A percentile compares a stretch with the other conserved stretches of the same genome.
Evolutionary conservation across 1,284 basidiomycete genomes (phyloP).

Genomic region (Trametes pubescens): DNA sequence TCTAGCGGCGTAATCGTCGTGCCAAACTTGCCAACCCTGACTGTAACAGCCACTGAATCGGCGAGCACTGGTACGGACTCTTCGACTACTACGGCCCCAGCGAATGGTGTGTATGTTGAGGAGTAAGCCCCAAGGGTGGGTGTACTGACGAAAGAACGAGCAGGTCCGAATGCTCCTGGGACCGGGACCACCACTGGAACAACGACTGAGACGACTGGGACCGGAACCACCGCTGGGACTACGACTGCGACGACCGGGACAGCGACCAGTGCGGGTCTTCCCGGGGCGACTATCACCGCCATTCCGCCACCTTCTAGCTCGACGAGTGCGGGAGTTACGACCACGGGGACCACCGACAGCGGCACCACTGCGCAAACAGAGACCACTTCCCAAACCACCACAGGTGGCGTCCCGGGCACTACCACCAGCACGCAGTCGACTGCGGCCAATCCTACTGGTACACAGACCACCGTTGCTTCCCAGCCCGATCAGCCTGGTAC

Average conservation of each 20-base stretch:
- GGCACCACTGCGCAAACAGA: background rate
- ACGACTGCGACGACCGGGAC: background rate
- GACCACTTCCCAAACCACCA: background rate
- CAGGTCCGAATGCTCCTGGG: background rate
- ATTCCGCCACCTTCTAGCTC: background rate
- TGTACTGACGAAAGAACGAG: background rate
- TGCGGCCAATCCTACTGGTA: background rate
- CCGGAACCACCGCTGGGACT: background rate
- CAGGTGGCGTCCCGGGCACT: background rate
- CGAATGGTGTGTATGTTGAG: background rate
- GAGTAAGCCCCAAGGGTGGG: no score
- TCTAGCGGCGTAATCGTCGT: background rate
- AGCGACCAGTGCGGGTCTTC: background rate
- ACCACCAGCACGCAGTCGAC: background rate
- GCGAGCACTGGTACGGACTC: background rate
- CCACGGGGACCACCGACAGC: background rate
- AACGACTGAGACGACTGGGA: background rate
- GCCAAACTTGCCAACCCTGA: slow-evolving; percentile 2
- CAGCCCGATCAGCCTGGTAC: background rate
- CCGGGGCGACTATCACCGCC: background rate
- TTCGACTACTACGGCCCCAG: background rate
- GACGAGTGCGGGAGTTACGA: background rate
- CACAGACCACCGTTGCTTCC: background rate
- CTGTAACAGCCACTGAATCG: background rate
- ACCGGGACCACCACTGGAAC: background rate